Evolutionary conservation across 1,284 basidiomycete species (phyloP), one percentile per base, ranked within the genome.

Genomic region (Ustilago sp.): DNA sequence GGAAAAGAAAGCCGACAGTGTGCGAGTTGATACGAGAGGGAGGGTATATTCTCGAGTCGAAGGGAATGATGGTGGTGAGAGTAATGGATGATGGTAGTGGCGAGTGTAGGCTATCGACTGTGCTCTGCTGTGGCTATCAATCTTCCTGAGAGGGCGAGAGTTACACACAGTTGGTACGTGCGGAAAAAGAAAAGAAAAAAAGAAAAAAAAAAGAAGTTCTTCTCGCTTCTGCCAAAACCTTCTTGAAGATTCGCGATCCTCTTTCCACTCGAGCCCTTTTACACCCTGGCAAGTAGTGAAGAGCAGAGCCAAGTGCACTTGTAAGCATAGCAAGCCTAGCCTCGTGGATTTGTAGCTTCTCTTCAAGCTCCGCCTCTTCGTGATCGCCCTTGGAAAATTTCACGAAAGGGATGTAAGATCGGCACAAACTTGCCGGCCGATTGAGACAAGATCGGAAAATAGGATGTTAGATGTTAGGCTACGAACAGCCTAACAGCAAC

Each of bases 151-250:
- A 28, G 23, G 23, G 3, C 3, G 23, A 28, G 23, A 28, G 23
- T 28, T 28, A 28, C 23, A 28, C 23, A 28, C 3, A 28, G 23
- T 28, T 28, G 23, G 23, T 28, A 3, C 23, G 23, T 28, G 23
- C 23, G 23, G 0, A 28, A 28, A 28, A 28, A 28, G 3, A 28
- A 28, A 2, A n/a, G n/a, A n/a, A n/a, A n/a, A n/a, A n/a, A n/a
- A n/a, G n/a, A n/a, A 28, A 28, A 3, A 28, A 28, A 31, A 48
- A 59, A 58, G 38, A 59, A 64, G 65, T 73, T 73, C 70, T 73
- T 73, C 65, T 68, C 65, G 65, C 65, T 73, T 73, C 70, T 48
- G 61, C 70, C 55, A 68, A 57, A 59, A 58, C 57, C 65, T 73
- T 73, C 65, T 35, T 68, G 70, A 68, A 73, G 34, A 57, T 73